Percentiles rank a stretch among this genome's conserved stretches.
These are phyloP conservation scores for Cyclotella cryptica DNA, from an alignment of 108 stramenopile genomes.

Conservation along the genomic window DNA sequence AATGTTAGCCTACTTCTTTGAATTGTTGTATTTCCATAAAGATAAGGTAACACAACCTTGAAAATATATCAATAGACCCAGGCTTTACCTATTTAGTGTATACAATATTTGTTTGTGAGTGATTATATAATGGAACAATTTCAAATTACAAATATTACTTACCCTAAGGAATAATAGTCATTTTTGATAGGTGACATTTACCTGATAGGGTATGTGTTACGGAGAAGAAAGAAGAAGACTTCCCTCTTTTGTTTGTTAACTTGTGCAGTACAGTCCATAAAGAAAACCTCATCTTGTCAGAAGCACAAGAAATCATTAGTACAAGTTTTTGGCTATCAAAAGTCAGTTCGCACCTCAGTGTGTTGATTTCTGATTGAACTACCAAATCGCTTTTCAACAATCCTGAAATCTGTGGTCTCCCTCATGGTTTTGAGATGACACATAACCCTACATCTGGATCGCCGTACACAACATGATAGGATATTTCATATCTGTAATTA, in stretches of 20 bases:
- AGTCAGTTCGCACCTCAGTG: neutral
- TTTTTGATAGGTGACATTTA: neutral
- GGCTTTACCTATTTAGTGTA: neutral
- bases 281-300: conserved; percentile 8
- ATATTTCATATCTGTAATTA: too few species aligned
- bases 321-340: neutral
- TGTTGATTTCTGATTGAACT: too few species aligned
- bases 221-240: neutral
- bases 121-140: neutral
- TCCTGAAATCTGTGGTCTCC: too few species aligned
- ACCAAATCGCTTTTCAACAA: too few species aligned
- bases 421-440: too few species aligned
- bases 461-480: too few species aligned
- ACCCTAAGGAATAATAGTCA: conserved; percentile 7
- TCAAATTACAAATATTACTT: neutral
- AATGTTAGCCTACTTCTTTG: neutral
- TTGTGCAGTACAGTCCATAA: neutral
- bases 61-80: conserved; percentile 7
- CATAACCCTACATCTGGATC: too few species aligned
- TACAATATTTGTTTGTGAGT: neutral
- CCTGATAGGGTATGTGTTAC: neutral
- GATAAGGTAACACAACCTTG: neutral
- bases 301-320: conserved; percentile 1
- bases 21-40: neutral
- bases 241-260: conserved; percentile 13